A percentile compares a stretch with the other conserved stretches of the same genome.
phyloP scores from a whole-genome alignment of 2,329 filamentous ascomycete genomes.

The Hawksworthiomyces lignivorus region DNA sequence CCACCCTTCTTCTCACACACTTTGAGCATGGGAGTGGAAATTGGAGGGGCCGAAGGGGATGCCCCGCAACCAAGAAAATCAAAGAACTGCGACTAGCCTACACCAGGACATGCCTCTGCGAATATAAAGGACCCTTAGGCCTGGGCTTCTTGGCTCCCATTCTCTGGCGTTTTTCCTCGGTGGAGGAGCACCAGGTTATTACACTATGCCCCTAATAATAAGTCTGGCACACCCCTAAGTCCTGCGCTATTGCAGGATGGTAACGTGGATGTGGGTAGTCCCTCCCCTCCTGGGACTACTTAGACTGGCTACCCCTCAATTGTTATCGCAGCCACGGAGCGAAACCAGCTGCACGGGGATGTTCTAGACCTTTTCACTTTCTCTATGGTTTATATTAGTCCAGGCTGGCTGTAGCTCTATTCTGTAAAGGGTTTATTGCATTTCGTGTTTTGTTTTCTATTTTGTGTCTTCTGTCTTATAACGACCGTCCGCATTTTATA shows the following conservation, averaged over 20 bases:
- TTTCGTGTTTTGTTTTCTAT: neutral
- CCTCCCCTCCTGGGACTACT: constrained; percentile 5
- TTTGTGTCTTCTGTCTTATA: too few species aligned
- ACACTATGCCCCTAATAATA: too few species aligned
- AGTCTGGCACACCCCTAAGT: neutral
- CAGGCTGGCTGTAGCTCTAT: constrained; percentile 5
- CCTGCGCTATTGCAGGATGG: neutral
- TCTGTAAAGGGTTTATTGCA: neutral
- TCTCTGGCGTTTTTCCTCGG: too few species aligned
- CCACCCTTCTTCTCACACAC: neutral
- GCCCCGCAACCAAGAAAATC: constrained; percentile 7
- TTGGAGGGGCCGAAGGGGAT: constrained; percentile 10
- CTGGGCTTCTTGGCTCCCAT: too few species aligned
- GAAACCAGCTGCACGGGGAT: constrained; percentile 9
- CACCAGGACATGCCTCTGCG: too few species aligned
- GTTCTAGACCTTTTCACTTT: constrained; percentile 11
- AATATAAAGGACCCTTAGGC: too few species aligned
- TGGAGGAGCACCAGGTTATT: too few species aligned
- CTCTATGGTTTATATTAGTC: constrained; percentile 8
- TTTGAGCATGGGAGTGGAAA: constrained; percentile 8
- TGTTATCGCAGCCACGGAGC: constrained; percentile 10
- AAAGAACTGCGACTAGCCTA: too few species aligned
- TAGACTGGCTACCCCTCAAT: constrained; percentile 12
- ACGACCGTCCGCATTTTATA: too few species aligned
- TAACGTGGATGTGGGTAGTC: constrained; percentile 8